Evolutionary conservation across 1,284 basidiomycete genomes (phyloP).

Genomic region (Puccinia triticina): DNA sequence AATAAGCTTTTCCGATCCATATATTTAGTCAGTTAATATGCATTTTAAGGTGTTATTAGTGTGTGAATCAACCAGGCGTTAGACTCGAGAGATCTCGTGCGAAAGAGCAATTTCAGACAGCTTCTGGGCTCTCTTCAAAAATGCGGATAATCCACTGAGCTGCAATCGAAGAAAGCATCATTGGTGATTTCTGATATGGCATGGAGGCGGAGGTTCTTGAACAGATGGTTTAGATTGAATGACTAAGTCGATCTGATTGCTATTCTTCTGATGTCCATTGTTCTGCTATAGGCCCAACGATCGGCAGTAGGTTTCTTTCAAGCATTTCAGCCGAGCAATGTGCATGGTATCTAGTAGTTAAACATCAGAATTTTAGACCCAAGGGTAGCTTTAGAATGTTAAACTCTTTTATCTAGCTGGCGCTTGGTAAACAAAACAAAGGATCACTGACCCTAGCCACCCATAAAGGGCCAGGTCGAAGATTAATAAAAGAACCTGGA

Average conservation of each 20-base stretch:
- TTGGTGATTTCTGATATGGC: too few species aligned
- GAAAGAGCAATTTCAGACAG: too few species aligned
- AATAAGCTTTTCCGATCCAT: too few species aligned
- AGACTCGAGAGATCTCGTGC: too few species aligned
- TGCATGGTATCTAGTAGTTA: constrained; percentile 37
- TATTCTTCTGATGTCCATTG: constrained; percentile 49
- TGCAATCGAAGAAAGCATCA: neutral
- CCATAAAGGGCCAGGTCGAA: constrained; percentile 42
- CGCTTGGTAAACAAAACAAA: neutral
- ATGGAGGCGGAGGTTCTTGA: too few species aligned
- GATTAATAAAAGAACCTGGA: constrained; percentile 35
- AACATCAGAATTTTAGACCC: neutral
- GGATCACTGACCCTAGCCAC: constrained; percentile 45
- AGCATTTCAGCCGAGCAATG: constrained; percentile 44
- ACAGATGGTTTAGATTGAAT: neutral
- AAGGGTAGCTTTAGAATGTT: neutral
- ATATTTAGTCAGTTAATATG: too few species aligned
- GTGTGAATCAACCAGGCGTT: too few species aligned
- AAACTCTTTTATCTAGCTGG: neutral
- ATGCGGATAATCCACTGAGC: too few species aligned
- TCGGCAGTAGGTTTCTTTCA: constrained; percentile 37
- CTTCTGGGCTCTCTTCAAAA: too few species aligned
- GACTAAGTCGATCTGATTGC: neutral
- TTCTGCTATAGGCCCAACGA: constrained; percentile 48
- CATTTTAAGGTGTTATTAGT: too few species aligned